phyloP scores from a whole-genome alignment of 148 eudicot species.

The Rhododendron ovatum region DNA sequence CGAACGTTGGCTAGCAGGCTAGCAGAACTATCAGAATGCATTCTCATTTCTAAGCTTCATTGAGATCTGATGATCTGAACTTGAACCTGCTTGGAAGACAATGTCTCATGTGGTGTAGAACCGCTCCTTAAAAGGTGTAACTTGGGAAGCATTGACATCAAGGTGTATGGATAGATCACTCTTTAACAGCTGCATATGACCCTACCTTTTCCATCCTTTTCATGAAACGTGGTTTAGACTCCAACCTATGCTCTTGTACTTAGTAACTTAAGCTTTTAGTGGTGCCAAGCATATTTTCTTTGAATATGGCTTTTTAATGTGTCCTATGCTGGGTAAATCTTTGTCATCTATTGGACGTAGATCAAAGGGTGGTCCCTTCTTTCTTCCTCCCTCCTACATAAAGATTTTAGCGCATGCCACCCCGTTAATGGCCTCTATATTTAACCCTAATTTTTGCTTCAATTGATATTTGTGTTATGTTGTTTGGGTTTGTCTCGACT shows the following conservation, averaged over 20 bases:
- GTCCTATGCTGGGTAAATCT: neutral
- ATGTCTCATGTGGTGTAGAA: neutral
- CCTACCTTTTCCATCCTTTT: neutral
- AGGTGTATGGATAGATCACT: neutral
- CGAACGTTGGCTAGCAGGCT: neutral
- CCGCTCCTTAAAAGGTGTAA: neutral
- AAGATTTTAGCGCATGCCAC: neutral
- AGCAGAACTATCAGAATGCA: neutral
- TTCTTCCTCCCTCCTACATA: neutral
- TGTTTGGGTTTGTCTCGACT: neutral
- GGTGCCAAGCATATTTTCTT: neutral
- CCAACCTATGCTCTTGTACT: neutral
- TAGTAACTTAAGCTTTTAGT: neutral
- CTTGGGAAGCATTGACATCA: neutral
- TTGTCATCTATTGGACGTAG: neutral
- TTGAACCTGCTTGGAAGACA: neutral
- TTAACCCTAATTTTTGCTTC: neutral
- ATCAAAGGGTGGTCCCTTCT: neutral
- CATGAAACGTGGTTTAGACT: neutral
- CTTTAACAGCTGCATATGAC: neutral
- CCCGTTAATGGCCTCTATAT: neutral
- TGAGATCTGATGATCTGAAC: neutral
- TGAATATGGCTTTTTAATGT: neutral
- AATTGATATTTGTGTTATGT: neutral
- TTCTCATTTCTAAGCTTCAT: conserved; percentile 9